These are phyloP conservation scores for Eragrostis curvula DNA, from an alignment of 176 grass and related monocot genomes.

Conservation along the genomic window DNA sequence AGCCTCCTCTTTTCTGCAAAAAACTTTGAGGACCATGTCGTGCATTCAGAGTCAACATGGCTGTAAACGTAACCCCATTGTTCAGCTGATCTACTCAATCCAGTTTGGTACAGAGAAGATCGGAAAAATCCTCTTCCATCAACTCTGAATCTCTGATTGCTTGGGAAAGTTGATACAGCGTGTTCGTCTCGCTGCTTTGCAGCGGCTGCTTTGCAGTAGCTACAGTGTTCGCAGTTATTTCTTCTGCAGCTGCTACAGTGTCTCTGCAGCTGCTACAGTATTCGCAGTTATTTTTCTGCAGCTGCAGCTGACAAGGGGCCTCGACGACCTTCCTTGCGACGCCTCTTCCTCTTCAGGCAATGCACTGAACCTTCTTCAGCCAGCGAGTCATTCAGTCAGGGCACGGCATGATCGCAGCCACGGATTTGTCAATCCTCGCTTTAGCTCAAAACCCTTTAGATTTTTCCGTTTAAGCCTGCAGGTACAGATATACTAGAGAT, in stretches of 20 bases:
- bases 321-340: constrained; percentile 14
- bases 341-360: background rate
- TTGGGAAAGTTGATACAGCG: constrained; percentile 36
- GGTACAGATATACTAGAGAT: background rate
- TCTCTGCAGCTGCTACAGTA: no score
- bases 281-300: no score
- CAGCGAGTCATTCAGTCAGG: constrained; percentile 2
- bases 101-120: constrained; percentile 7
- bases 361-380: constrained; percentile 17
- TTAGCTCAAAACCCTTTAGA: background rate
- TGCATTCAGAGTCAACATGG: constrained; percentile 12
- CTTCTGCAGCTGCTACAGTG: no score
- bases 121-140: background rate
- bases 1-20: constrained; percentile 24
- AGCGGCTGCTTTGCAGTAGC: no score
- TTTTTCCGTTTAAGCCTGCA: background rate
- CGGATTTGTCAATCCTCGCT: background rate
- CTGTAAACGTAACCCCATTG: background rate
- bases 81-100: background rate
- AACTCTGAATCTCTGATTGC: background rate
- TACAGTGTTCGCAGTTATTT: no score
- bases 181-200: no score
- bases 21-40: background rate
- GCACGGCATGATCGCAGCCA: constrained; percentile 32
- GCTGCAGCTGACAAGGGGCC: no score